Base-by-base conservation (phyloP, 148 eudicot genomes). In the Linanthus parryae region DNA sequence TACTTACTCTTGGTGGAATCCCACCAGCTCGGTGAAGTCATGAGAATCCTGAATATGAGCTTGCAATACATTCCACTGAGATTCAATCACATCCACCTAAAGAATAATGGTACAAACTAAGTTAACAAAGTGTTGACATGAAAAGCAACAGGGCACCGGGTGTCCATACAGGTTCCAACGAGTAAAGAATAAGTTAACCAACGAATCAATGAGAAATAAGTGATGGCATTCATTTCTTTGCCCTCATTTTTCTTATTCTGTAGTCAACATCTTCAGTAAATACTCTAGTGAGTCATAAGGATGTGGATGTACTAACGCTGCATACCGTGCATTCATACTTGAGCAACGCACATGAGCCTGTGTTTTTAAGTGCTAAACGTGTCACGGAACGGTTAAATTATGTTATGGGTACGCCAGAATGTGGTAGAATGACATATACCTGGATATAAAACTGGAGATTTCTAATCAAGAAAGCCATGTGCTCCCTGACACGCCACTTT, bases 401-500 rank as follows among this genome's bases (percentile, higher is more conserved):
- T n/a, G n/a, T n/a, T n/a, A n/a, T n/a, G n/a, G n/a, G n/a, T 21
- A 8, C 24, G 22, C 14, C 3, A 15, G 9, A 46, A 9, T 24
- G 4, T 12, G n/a, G 24, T n/a, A n/a, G n/a, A n/a, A 13, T 22
- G 15, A 12, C 23, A 29, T 23, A 56, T 63, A 85, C 97, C 97
- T 92, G 99, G 39, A 92, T 87, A 65, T 92, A 92, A 56, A 92
- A 92, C 62, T 92, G 96, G 47, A 92, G 88, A 68, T 92, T 92
- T 71, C 99, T 77, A 42, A 92, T 87, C 74, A 92, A 70, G 68
- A 84, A 92, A 31, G 90, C 99, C 99, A 92, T 92, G 54, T 87
- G 99, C 75, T 92, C 99, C 74, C 96, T 78, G 58, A 87, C 82
- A 63, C 84, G 94, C 96, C 99, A 88, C 83, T 87, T 77, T 58